These are phyloP conservation scores for Tetraselmis chui DNA, from an alignment of 139 green algal genomes.

Conservation along the genomic window DNA sequence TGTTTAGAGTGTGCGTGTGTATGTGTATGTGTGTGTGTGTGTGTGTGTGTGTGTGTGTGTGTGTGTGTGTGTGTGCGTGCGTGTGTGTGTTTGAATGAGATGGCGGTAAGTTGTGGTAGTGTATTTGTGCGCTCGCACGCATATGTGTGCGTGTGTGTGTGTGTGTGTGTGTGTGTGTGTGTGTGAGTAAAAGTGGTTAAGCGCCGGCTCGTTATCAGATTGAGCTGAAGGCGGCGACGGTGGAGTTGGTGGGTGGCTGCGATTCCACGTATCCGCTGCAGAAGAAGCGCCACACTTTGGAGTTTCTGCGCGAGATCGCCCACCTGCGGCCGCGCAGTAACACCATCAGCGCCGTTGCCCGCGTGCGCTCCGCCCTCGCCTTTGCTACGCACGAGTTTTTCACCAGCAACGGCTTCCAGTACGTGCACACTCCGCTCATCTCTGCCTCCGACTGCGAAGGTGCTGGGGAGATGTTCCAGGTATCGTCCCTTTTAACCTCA, in stretches of 20 bases:
- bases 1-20: too few species aligned
- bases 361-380: constrained; percentile 56
- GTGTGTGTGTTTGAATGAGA: too few species aligned
- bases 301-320: constrained; percentile 44
- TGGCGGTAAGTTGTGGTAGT: too few species aligned
- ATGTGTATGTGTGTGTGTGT: too few species aligned
- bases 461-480: constrained; percentile 74
- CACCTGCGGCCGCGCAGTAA: constrained; percentile 58
- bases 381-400: constrained; percentile 71
- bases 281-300: constrained; percentile 47
- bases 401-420: constrained; percentile 53
- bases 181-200: too few species aligned
- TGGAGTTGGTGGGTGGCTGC: constrained; percentile 11
- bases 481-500: too few species aligned
- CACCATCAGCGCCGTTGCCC: constrained; percentile 57
- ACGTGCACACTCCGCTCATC: constrained; percentile 73
- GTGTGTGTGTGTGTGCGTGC: too few species aligned
- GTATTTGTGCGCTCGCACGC: too few species aligned
- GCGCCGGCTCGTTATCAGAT: constrained; percentile 4
- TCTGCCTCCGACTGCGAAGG: constrained; percentile 66
- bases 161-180: too few species aligned
- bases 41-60: too few species aligned
- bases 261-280: constrained; percentile 36
- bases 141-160: too few species aligned
- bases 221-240: constrained; percentile 7